Percentiles rank a stretch among this genome's conserved stretches.
Evolutionary conservation across 2,329 filamentous ascomycete genomes (phyloP).

Genomic region (Microcyclospora pomicola): DNA sequence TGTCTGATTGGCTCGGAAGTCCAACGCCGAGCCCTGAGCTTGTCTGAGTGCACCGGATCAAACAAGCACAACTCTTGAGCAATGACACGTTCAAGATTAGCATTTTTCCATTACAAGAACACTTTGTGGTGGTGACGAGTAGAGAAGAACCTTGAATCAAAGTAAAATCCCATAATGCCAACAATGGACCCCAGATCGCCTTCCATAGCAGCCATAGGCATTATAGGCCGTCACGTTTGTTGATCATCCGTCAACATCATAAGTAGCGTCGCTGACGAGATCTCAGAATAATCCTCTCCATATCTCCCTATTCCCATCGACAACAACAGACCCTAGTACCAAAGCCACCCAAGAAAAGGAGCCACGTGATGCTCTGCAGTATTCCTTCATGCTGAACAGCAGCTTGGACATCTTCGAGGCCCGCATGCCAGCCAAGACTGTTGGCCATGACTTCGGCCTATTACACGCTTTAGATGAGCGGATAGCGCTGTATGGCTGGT

Average conservation of each 20-base stretch:
- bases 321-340: slow-evolving; percentile 32
- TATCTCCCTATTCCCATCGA: slow-evolving; percentile 60
- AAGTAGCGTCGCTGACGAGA: too few species aligned
- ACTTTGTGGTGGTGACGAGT: too few species aligned
- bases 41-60: too few species aligned
- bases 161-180: background rate
- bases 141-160: too few species aligned
- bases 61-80: too few species aligned
- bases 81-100: too few species aligned
- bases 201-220: slow-evolving; percentile 80
- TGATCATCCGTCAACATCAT: too few species aligned
- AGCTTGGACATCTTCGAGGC: slow-evolving; percentile 91
- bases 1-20: background rate
- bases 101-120: too few species aligned
- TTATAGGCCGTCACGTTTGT: slow-evolving; percentile 82
- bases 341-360: slow-evolving; percentile 34
- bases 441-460: slow-evolving; percentile 76
- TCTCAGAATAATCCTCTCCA: slow-evolving; percentile 87
- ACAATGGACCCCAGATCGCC: slow-evolving; percentile 40
- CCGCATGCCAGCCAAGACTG: slow-evolving; percentile 56
- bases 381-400: slow-evolving; percentile 78
- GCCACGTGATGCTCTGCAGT: slow-evolving; percentile 61
- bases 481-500: slow-evolving; percentile 84
- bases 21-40: too few species aligned
- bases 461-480: slow-evolving; percentile 90